Evolutionary conservation across 768 basidiomycete genomes (phyloP).

Genomic region (Macrocybe gigantea): DNA sequence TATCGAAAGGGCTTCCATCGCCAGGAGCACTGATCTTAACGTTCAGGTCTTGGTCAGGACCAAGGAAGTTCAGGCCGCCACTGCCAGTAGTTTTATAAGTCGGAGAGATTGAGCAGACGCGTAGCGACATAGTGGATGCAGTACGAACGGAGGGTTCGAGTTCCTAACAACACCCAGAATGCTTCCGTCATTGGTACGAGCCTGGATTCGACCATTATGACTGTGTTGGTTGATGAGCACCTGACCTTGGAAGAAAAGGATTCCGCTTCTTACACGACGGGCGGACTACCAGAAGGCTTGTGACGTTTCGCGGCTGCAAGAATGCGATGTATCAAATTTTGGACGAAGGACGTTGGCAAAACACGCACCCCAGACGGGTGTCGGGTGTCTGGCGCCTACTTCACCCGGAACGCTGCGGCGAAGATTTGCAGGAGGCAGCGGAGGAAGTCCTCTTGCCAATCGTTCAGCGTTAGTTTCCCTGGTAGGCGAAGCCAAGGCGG

Average conservation of each 20-base stretch:
- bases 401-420: conserved; percentile 22
- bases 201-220: conserved; percentile 30
- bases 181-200: conserved; percentile 23
- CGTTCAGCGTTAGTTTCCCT: conserved; percentile 36
- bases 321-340: not conserved
- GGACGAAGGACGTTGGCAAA: not conserved
- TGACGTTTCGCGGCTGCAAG: conserved; percentile 13
- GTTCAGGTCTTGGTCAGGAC: conserved; percentile 22
- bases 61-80: conserved; percentile 27
- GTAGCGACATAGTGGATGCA: conserved; percentile 12
- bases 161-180: conserved; percentile 28
- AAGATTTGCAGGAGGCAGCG: conserved; percentile 27
- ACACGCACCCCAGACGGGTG: conserved; percentile 19
- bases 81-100: conserved; percentile 12
- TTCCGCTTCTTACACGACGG: conserved; percentile 16
- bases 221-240: conserved; percentile 11
- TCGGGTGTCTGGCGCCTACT: conserved; percentile 14
- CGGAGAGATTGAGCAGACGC: not conserved
- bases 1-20: conserved; percentile 22
- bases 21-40: conserved; percentile 23
- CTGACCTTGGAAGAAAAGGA: not conserved
- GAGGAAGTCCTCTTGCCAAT: conserved; percentile 39
- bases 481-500: conserved; percentile 12
- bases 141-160: conserved; percentile 16
- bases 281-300: conserved; percentile 17